Conservation (phyloP, 1,284 basidiomycete species). For the Pisolithus thermaeus region DNA sequence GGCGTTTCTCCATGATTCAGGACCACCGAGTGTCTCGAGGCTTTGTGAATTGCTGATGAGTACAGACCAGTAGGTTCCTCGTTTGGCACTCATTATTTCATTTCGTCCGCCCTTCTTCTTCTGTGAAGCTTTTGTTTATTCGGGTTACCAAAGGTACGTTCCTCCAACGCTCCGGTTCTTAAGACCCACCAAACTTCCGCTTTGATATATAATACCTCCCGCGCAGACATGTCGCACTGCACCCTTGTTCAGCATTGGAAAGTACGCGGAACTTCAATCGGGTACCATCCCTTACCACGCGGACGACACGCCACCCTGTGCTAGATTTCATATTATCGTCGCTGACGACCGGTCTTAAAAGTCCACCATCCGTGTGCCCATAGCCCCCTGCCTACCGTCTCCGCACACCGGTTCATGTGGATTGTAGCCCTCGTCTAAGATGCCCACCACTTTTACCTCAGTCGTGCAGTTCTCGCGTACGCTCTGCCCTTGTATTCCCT, state of each 20-base stretch:
- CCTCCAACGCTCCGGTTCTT: slow-evolving; percentile 23
- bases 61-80: slow-evolving; percentile 13
- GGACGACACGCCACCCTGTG: slow-evolving; percentile 28
- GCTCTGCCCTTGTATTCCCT: background rate
- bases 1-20: slow-evolving; percentile 4
- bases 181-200: slow-evolving; percentile 24
- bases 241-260: slow-evolving; percentile 13
- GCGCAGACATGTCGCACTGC: slow-evolving; percentile 9
- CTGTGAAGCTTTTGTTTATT: slow-evolving; percentile 25
- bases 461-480: slow-evolving; percentile 22
- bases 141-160: slow-evolving; percentile 22
- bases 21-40: slow-evolving; percentile 18
- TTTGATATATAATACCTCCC: slow-evolving; percentile 23
- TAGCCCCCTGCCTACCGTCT: slow-evolving; percentile 24
- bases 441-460: slow-evolving; percentile 12
- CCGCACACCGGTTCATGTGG: slow-evolving; percentile 22
- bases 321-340: slow-evolving; percentile 27
- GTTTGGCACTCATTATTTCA: slow-evolving; percentile 27
- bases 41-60: slow-evolving; percentile 18
- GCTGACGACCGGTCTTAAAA: slow-evolving; percentile 18
- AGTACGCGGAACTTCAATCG: slow-evolving; percentile 10
- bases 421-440: slow-evolving; percentile 12
- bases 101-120: slow-evolving; percentile 21
- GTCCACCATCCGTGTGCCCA: slow-evolving; percentile 24
- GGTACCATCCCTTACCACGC: slow-evolving; percentile 19